These are phyloP conservation scores for Mucor piriformis DNA, from an alignment of 371 early-diverging fungal genomes.

Conservation along the genomic window DNA sequence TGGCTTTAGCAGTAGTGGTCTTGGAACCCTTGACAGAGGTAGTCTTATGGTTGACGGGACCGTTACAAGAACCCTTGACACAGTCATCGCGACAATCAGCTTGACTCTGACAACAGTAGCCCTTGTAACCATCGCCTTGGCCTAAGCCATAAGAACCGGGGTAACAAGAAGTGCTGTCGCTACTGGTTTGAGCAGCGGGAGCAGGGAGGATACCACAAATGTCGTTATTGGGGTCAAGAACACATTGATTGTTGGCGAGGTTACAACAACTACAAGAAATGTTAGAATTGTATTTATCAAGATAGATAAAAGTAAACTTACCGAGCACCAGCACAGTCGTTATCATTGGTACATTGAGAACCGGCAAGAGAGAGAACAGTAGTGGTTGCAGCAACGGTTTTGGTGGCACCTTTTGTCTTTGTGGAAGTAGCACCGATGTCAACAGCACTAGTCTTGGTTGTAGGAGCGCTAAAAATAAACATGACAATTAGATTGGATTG, in stretches of 20 bases:
- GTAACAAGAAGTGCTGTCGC: constrained; percentile 1
- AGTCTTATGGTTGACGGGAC: constrained; percentile 5
- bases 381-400: constrained; percentile 3
- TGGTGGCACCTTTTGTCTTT: not conserved
- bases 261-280: constrained; percentile 25
- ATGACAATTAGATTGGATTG: not conserved
- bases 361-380: constrained; percentile 16
- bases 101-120: constrained; percentile 15
- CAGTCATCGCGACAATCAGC: constrained; percentile 17
- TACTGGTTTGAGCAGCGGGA: not conserved
- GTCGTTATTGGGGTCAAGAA: constrained; percentile 25
- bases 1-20: constrained; percentile 2
- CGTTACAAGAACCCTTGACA: constrained; percentile 16
- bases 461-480: constrained; percentile 17
- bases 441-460: constrained; percentile 6
- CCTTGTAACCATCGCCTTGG: constrained; percentile 14
- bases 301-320: constrained; percentile 1
- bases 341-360: constrained; percentile 18
- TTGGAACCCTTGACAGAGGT: constrained; percentile 1
- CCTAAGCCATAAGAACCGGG: constrained; percentile 18
- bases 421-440: not conserved
- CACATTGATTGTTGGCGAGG: constrained; percentile 22
- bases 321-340: constrained; percentile 32
- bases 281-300: not conserved
- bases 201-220: constrained; percentile 25